Evolutionary conservation across 805 yeast species (phyloP), one percentile per base, ranked within the genome.

Genomic region (Teunomyces atbi): DNA sequence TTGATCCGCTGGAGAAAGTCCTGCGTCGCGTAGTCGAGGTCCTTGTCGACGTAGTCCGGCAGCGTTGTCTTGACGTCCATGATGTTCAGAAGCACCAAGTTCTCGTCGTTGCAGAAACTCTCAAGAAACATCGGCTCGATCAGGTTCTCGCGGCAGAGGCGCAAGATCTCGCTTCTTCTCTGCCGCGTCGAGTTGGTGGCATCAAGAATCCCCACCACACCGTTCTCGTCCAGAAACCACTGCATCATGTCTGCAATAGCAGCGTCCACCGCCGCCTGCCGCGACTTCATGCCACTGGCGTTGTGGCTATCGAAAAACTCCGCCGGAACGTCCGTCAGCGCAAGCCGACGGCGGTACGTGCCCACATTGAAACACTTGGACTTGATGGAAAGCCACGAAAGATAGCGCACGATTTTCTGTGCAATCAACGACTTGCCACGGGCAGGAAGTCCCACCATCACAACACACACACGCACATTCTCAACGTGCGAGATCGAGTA

Each of bases 391-490:
- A 92, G 76, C 99, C 99, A 94, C 28, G 90, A 82, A 45, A 94
- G 75, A 61, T 92, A 94, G 40, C 98, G 78, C 27, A 92, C 96
- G 45, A 94, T 86, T 63, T 92, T 94, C 62, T 90, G 96, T 2
- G 98, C 90, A 51, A 94, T 92, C 65, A 90, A 83, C 3, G 96
- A 86, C 65, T 94, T 94, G 3, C 99, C 99, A 47, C 98, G 78
- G 11, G 94, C 92, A 10, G 95, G 95, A 33, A 86, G 69, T 1
- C 96, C 96, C 32, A 87, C 94, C 87, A 89, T 86, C 15, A 89
- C 84, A 34, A 89, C 96, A 70, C 96, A 89, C 23, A 89, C 82
- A 52, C 90, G 77, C 44, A 85, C 76, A 60, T 86, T 84, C 56
- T 83, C 88, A 29, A 82, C 84, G 50, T 79, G 82, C 19, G 81